These are phyloP conservation scores for Mercurialis annua DNA, from an alignment of 345 rosid species.

Conservation along the genomic window DNA sequence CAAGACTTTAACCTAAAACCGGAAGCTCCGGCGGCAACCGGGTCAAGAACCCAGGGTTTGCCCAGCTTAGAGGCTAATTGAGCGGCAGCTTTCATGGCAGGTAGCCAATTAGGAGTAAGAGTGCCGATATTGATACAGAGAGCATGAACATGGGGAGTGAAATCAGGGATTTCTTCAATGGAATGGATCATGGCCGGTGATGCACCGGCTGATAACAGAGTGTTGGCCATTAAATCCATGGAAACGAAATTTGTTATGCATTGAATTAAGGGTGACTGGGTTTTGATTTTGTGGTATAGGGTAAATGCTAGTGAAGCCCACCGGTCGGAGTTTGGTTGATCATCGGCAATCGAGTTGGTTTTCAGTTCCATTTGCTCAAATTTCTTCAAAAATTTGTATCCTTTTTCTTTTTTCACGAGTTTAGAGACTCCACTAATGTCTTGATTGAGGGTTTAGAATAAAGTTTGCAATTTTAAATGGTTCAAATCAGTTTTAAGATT, in stretches of 20 bases:
- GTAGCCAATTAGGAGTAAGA: constrained; percentile 67
- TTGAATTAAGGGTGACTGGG: constrained; percentile 66
- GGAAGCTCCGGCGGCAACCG: constrained; percentile 84
- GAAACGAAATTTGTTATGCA: constrained; percentile 93
- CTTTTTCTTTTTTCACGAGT: neutral
- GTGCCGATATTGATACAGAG: constrained; percentile 81
- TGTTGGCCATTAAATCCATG: constrained; percentile 87
- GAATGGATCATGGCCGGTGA: constrained; percentile 94
- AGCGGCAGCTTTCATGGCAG: constrained; percentile 73
- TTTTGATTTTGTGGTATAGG: constrained; percentile 43
- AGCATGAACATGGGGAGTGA: constrained; percentile 60
- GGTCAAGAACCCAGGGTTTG: constrained; percentile 88
- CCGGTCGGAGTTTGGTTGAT: neutral
- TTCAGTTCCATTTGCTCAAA: neutral
- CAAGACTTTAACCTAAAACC: constrained; percentile 68
- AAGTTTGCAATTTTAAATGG: too few relatives aligned
- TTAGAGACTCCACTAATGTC: too few relatives aligned
- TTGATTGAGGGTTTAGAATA: too few relatives aligned
- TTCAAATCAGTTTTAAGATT: too few relatives aligned
- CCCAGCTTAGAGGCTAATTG: constrained; percentile 40
- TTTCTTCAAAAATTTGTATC: neutral
- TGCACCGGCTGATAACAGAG: constrained; percentile 82
- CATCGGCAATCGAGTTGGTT: neutral
- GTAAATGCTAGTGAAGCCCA: constrained; percentile 48
- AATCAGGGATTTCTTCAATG: constrained; percentile 60